Conservation (phyloP, 352 stramenopile species). For the Phytophthora hibernalis region DNA sequence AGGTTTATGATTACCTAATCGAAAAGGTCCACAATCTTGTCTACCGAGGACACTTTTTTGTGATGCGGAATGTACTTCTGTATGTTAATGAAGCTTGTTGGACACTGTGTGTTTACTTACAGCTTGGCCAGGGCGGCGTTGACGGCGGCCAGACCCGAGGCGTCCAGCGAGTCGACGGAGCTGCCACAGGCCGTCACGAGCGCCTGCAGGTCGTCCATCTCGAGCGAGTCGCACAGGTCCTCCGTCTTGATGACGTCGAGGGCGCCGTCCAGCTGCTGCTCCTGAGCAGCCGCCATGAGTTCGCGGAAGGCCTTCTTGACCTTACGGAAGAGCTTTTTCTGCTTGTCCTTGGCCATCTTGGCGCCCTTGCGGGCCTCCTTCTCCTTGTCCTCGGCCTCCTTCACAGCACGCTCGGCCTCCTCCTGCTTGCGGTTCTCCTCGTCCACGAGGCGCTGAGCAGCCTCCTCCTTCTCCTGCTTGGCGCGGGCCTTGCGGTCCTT, state of each 20-base stretch:
- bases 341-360: conserved; percentile 84
- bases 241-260: conserved; percentile 82
- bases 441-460: conserved; percentile 68
- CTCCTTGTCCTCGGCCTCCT: conserved; percentile 72
- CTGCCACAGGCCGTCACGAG: conserved; percentile 72
- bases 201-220: conserved; percentile 74
- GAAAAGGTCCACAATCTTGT: not conserved
- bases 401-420: conserved; percentile 51
- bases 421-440: conserved; percentile 72
- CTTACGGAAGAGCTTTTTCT: conserved; percentile 87
- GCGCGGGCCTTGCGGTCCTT: conserved; percentile 85
- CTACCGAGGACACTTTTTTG: not conserved
- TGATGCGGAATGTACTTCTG: conserved; percentile 12
- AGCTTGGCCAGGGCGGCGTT: conserved; percentile 56
- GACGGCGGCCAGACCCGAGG: conserved; percentile 62
- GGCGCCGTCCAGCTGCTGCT: conserved; percentile 61
- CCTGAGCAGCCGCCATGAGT: conserved; percentile 68
- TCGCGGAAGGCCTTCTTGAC: conserved; percentile 88
- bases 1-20: not conserved
- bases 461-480: conserved; percentile 82
- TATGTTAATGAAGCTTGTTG: conserved; percentile 33
- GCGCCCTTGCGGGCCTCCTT: conserved; percentile 74
- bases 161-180: conserved; percentile 56
- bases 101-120: conserved; percentile 12
- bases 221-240: conserved; percentile 71